Evolutionary conservation across 805 yeast species (phyloP).

Genomic region (Nakazawaea pomicola): DNA sequence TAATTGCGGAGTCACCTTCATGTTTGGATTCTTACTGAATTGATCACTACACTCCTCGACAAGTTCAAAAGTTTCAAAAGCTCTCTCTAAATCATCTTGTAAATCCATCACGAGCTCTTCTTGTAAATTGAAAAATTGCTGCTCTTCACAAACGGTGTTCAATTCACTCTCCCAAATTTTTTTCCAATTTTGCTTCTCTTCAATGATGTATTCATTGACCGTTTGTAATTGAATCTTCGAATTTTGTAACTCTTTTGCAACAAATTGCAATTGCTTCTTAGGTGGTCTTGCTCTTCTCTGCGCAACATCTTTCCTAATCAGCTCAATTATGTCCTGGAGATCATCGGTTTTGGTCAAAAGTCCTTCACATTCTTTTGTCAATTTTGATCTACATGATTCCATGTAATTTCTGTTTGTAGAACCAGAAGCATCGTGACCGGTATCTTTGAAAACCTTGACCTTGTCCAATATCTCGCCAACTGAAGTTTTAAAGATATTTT

Average conservation of each 20-base stretch:
- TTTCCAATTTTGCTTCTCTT: slow-evolving; percentile 84
- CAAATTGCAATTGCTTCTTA: slow-evolving; percentile 61
- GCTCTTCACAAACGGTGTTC: slow-evolving; percentile 88
- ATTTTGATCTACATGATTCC: slow-evolving; percentile 65
- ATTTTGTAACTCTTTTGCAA: slow-evolving; percentile 56
- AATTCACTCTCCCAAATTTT: slow-evolving; percentile 88
- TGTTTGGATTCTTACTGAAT: slow-evolving; percentile 56
- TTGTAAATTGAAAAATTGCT: slow-evolving; percentile 84
- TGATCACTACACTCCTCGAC: slow-evolving; percentile 81
- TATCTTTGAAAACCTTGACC: slow-evolving; percentile 46
- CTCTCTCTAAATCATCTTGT: slow-evolving; percentile 74
- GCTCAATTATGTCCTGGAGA: slow-evolving; percentile 87
- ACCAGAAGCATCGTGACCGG: slow-evolving; percentile 32
- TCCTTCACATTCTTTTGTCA: slow-evolving; percentile 72
- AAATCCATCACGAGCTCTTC: slow-evolving; percentile 80
- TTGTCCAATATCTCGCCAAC: slow-evolving; percentile 39
- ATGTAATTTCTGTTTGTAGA: slow-evolving; percentile 51
- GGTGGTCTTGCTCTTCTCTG: slow-evolving; percentile 83
- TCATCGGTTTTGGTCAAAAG: slow-evolving; percentile 82
- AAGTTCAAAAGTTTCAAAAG: slow-evolving; percentile 73
- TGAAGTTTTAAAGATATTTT: slow-evolving; percentile 34
- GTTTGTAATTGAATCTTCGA: slow-evolving; percentile 49
- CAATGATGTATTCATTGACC: slow-evolving; percentile 56
- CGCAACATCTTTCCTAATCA: slow-evolving; percentile 85
- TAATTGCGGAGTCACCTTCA: slow-evolving; percentile 31